Evolutionary conservation across 495 filamentous ascomycete species (phyloP), one percentile per base, ranked within the genome.

Genomic region (Parmelia sp.): DNA sequence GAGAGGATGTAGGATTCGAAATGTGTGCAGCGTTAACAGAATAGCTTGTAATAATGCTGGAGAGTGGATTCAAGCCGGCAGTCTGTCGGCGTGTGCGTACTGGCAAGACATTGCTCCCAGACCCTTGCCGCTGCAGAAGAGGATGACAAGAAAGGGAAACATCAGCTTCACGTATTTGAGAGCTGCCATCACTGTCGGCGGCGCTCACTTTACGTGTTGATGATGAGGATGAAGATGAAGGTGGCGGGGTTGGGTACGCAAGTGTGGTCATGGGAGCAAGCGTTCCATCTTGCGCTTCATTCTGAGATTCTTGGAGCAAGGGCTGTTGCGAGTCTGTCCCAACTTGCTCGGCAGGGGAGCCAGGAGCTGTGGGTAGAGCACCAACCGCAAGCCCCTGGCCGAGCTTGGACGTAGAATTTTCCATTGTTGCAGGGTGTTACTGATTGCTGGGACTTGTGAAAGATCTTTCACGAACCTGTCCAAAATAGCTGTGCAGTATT

Each of bases 401-500:
- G 31, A 63, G 59, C 39, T 64, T 57, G 17, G n/a, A 44, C 51
- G 57, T 27, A 44, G 49, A 33, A 2, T 39, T 42, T 19, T 55
- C 61, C 55, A 60, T 70, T 76, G 67, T 76, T 67, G 55, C 68
- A 79, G 33, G 58, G 31, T 44, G 59, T 17, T 56, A 56, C 39
- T 45, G 80, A 78, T 78, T 77, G 81, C 66, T 74, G 70, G 76
- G 74, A 76, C 72, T 76, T 75, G 76, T 76, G 78, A 76, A 78
- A 78, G 76, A 82, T 71, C 73, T 79, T 78, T 75, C 82, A 96
- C 92, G 84, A 93, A 97, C 92, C 92, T 97, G 92, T 79, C 88
- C 89, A 83, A 94, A 96, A 82, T 90, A 96, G 80, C 87, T 92
- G 73, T 83, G 79, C 82, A 91, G 86, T 75, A 96, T 91, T 71